Evolutionary conservation across 176 grass and related monocot species (phyloP), one percentile per base, ranked within the genome.

Genomic region (Oryza glumipatula): DNA sequence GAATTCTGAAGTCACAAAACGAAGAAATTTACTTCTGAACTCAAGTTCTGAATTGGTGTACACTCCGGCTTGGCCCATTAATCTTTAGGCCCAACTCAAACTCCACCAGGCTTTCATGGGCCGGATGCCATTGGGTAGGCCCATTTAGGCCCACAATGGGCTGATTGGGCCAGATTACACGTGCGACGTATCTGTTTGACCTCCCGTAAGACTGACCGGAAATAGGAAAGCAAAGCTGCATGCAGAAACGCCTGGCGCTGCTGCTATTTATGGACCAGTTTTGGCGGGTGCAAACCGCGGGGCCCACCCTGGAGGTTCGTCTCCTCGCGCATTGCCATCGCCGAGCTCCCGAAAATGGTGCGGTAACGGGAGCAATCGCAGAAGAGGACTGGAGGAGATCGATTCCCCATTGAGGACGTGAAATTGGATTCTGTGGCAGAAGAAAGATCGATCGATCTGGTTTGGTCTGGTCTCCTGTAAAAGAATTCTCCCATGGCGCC

Each of bases 241-340:
- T 5, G 48, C 21, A 26, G n/a, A 12, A 23, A 33, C 70, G 35
- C 7, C 24, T 19, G 44, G 69, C 0, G 24, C 33, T 17, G 71
- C 17, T 83, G 38, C 84, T 90, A 90, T 83, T 86, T 87, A 63
- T 61, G 79, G 85, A 68, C 80, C 80, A 7, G 68, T 83, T 79
- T 86, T 65, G 75, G 80, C 68, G 70, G 65, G 58, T 21, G 80
- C 47, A 13, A 83, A 21, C 84, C 56, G 68, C 39, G 83, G 83
- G 60, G 80, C 69, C 69, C 56, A 32, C 58, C 21, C 58, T 63
- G 56, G 72, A 70, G 68, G 51, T 35, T 52, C 47, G 36, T 45
- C 69, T n/a, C 81, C 51, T 56, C 68, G 70, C 23, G 69, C 36
- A 17, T 11, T 11, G 78, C 88, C 79, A 68, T 82, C 47, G 46